Evolutionary conservation across 345 rosid species (phyloP), one percentile per base, ranked within the genome.

Genomic region (Geranium rotundifolium): DNA sequence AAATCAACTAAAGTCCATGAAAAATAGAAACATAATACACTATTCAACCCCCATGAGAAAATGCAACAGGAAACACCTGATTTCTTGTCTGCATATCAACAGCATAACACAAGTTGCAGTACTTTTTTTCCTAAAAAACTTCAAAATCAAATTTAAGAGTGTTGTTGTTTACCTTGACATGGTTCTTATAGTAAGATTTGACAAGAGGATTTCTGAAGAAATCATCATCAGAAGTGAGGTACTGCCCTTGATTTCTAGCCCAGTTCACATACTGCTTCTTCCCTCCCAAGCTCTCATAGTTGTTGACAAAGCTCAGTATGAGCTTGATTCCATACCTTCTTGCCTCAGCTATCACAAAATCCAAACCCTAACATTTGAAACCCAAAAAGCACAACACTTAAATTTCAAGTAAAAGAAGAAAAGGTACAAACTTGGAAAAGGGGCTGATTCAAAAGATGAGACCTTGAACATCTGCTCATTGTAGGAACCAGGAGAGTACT

Each of bases 301-400:
- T 89, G 68, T 91, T 91, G 60, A 80, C 95, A 61, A 81, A 75
- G 70, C 91, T 88, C 55, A 91, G 68, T 60, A 88, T 79, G 17
- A 91, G 75, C 82, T 88, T 88, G 41, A 91, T 80, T 19, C 91
- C 88, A 66, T 79, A 64, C 46, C 59, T 82, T 71, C 79, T 76
- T 31, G 97, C 97, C 77, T 91, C 97, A 65, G 88, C 84, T 71
- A 90, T 71, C n/a, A 86, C 99, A 80, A 87, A 93, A 75, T 93
- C 99, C 87, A 93, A 76, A 7, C 97, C 97, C 99, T 89, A 41
- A 20, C 57, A 64, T 37, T 10, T 23, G 27, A 46, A 61, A 64
- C 19, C 16, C 23, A 66, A 19, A 54, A 31, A 58, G 57, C 34
- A 41, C 19, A 23, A 60, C 13, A 7, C 30, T 59, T 17, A 46